phyloP scores from a whole-genome alignment of 2,329 filamentous ascomycete species.

The Sordariomycetes sp. region DNA sequence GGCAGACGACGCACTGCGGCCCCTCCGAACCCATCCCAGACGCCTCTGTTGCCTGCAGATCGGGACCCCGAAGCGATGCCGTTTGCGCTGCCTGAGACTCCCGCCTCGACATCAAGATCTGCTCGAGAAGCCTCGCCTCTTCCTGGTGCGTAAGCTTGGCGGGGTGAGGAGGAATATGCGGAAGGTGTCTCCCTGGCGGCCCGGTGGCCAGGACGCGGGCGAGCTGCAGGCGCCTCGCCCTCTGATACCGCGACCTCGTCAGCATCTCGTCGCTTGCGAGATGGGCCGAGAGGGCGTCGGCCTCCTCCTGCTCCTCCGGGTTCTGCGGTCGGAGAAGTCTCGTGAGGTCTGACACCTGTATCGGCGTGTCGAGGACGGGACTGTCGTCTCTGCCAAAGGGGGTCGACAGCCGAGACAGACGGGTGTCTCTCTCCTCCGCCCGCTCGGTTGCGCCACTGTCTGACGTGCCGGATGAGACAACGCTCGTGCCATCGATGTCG shows the following conservation, averaged over 20 bases:
- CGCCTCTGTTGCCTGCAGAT: conserved; percentile 59
- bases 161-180: conserved; percentile 6
- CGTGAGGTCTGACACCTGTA: conserved; percentile 61
- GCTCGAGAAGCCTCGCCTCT: conserved; percentile 49
- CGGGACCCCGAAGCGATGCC: conserved; percentile 1
- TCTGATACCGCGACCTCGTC: conserved; percentile 70
- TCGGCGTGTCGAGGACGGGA: conserved; percentile 47
- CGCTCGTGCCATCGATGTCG: conserved; percentile 67
- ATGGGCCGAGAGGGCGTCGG: conserved; percentile 70
- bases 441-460: conserved; percentile 20
- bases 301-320: conserved; percentile 69
- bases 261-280: conserved; percentile 60
- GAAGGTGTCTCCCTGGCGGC: neutral
- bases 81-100: conserved; percentile 9
- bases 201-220: conserved; percentile 42
- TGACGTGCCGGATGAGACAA: conserved; percentile 43
- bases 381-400: conserved; percentile 36
- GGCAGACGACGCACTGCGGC: conserved; percentile 88
- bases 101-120: conserved; percentile 45
- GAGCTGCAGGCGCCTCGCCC: conserved; percentile 57
- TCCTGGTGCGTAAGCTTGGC: conserved; percentile 43
- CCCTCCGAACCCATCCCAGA: conserved; percentile 60
- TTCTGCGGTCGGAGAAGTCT: conserved; percentile 72
- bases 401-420: conserved; percentile 60
- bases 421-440: conserved; percentile 37